Evolutionary conservation across 225 moss, liverwort and hornwort genomes (phyloP), one percentile per base, ranked within the genome.

Genomic region (Antitrichia curtipendula): DNA sequence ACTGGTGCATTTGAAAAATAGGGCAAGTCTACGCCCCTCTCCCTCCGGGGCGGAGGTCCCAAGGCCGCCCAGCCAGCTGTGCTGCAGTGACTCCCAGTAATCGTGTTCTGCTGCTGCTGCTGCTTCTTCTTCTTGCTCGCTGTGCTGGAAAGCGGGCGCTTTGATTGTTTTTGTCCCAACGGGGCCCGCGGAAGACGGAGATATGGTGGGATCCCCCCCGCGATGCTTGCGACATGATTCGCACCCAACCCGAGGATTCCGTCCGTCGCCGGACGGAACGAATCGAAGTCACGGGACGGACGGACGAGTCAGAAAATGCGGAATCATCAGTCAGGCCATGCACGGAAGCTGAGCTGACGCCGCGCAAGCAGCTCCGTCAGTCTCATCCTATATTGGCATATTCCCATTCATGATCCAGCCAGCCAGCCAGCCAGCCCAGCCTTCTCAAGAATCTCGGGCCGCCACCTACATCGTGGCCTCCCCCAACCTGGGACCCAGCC

Each of bases 141-240:
- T 34, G 80, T 34, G 66, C 70, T 62, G 80, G 80, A 87, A 81
- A 90, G 90, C 21, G 49, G 66, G 70, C 43, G 86, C 54, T 49
- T 78, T 86, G 64, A 61, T 85, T 77, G 73, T 32, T 73, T 58
- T 73, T 49, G 43, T 23, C 3, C 50, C 47, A 40, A 41, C 57
- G 82, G 81, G 82, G 28, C 82, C 69, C 83, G 54, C 68, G 38
- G 68, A 28, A 18, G 68, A 53, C 66, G 53, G 38, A 29, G 83
- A 69, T 65, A 68, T 86, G 88, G 88, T 77, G 86, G 38, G 83
- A 72, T 88, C 88, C 82, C 54, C 71, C 64, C 10, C 62, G 52
- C 40, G 86, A 91, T 88, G 73, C 88, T 75, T 84, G 86, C 58
- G 86, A 89, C 88, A 89, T 45, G 88, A 91, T 91, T 79, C 88